These are phyloP conservation scores for Ceratocystiopsis sp. DNA, from an alignment of 2,329 filamentous ascomycete species.

Conservation along the genomic window DNA sequence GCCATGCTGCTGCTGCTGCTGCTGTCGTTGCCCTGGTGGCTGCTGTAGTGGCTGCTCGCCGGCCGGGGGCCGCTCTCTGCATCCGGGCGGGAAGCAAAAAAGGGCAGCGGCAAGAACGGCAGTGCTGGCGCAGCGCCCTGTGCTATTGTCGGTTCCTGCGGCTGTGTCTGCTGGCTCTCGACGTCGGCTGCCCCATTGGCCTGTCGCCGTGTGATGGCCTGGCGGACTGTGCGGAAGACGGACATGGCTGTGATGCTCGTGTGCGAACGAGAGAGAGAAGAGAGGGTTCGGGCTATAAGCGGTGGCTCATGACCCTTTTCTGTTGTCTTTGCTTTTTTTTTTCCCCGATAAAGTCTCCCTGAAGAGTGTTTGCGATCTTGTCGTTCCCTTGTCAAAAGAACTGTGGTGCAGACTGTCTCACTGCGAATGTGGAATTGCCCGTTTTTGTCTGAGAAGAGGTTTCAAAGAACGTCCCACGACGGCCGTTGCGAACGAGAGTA, in stretches of 20 bases:
- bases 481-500: no score
- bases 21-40: slow-evolving; percentile 1
- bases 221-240: slow-evolving; percentile 8
- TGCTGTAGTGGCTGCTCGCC: slow-evolving; percentile 10
- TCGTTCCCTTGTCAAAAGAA: no score
- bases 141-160: slow-evolving; percentile 1
- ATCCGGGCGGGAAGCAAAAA: slow-evolving; percentile 11
- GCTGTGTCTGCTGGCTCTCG: slow-evolving; percentile 10
- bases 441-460: no score
- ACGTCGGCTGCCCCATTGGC: slow-evolving; percentile 10
- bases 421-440: no score
- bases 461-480: no score
- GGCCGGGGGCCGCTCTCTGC: slow-evolving; percentile 7
- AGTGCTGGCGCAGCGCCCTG: no score
- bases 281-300: no score
- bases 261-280: neutral
- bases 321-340: no score
- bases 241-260: slow-evolving; percentile 4
- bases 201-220: slow-evolving; percentile 8
- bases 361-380: no score
- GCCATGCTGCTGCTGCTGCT: neutral
- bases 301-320: no score
- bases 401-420: no score
- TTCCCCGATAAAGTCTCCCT: no score
- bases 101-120: slow-evolving; percentile 9